These are phyloP conservation scores for Trichoderma lentiforme DNA, from an alignment of 2,329 filamentous ascomycete species.

Conservation along the genomic window DNA sequence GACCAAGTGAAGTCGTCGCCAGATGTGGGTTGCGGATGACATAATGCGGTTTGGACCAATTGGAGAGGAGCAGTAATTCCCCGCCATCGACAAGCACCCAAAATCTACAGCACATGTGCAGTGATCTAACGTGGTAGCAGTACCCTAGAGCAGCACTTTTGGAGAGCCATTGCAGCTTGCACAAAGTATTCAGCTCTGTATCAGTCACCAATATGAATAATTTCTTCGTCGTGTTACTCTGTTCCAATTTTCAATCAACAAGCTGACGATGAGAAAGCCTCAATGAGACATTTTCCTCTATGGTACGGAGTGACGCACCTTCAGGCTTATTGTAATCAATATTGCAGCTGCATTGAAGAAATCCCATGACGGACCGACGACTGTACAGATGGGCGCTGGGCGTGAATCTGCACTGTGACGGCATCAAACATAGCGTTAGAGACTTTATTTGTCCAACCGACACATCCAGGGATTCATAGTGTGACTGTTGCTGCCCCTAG, in stretches of 20 bases:
- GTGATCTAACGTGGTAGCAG: background rate
- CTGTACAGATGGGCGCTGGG: background rate
- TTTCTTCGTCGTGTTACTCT: background rate
- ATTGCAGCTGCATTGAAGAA: background rate
- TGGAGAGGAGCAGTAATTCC: background rate
- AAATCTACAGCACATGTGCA: background rate
- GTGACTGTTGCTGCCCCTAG: background rate
- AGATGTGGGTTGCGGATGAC: constrained; percentile 15
- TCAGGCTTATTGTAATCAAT: background rate
- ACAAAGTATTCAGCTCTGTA: background rate
- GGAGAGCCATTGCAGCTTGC: background rate
- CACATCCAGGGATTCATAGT: background rate
- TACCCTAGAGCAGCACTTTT: background rate
- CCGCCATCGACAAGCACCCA: background rate
- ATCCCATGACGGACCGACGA: background rate
- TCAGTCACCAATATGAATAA: background rate
- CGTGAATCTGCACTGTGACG: constrained; percentile 1
- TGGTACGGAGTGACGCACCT: background rate
- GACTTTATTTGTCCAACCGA: background rate
- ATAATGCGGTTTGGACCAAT: constrained; percentile 14
- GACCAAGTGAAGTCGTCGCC: constrained; percentile 23
- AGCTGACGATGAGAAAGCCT: background rate
- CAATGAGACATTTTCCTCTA: background rate
- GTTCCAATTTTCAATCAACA: background rate
- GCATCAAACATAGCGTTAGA: background rate